A percentile compares a stretch with the other conserved stretches of the same genome.
Conservation (phyloP, 163 green algal species). For the Trebouxiophyceae sp. region DNA sequence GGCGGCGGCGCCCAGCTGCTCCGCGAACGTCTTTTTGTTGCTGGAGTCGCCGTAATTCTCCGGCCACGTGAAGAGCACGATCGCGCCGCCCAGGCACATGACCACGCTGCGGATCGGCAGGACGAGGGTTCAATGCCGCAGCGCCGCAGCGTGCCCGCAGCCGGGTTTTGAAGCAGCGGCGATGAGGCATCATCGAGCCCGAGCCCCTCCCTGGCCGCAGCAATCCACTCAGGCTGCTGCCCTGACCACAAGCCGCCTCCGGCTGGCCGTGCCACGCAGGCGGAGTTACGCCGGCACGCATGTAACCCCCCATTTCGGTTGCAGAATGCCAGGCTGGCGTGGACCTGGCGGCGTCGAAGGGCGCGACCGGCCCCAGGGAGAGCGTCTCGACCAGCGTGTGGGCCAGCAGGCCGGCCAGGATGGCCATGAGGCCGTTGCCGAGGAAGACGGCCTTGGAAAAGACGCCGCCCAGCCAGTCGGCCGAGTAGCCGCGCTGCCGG, state of each 20-base stretch:
- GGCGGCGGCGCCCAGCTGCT: slow-evolving; percentile 42
- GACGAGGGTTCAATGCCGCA: too few relatives aligned
- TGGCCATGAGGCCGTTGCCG: slow-evolving; percentile 82
- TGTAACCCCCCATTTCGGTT: too few relatives aligned
- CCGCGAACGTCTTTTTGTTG: slow-evolving; percentile 20
- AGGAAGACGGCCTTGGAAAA: slow-evolving; percentile 77
- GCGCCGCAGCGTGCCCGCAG: too few relatives aligned
- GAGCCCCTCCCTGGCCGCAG: not conserved
- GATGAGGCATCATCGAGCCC: too few relatives aligned
- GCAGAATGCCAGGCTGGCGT: too few relatives aligned
- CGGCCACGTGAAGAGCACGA: slow-evolving; percentile 73
- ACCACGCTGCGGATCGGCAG: too few relatives aligned
- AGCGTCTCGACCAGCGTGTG: slow-evolving; percentile 78
- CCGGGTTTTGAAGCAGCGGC: too few relatives aligned
- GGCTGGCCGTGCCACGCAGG: too few relatives aligned
- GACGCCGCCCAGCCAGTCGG: slow-evolving; percentile 63
- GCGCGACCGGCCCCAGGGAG: slow-evolving; percentile 76
- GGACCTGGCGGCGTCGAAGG: slow-evolving; percentile 93
- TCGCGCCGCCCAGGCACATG: slow-evolving; percentile 58
- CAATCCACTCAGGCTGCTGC: not conserved
- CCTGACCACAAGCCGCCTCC: too few relatives aligned
- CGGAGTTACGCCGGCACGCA: too few relatives aligned
- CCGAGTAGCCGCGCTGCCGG: slow-evolving; percentile 54
- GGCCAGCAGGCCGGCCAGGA: slow-evolving; percentile 70
- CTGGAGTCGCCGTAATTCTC: slow-evolving; percentile 87